Evolutionary conservation across 768 basidiomycete genomes (phyloP), one percentile per base, ranked within the genome.

Genomic region (Tulasnella sp.): DNA sequence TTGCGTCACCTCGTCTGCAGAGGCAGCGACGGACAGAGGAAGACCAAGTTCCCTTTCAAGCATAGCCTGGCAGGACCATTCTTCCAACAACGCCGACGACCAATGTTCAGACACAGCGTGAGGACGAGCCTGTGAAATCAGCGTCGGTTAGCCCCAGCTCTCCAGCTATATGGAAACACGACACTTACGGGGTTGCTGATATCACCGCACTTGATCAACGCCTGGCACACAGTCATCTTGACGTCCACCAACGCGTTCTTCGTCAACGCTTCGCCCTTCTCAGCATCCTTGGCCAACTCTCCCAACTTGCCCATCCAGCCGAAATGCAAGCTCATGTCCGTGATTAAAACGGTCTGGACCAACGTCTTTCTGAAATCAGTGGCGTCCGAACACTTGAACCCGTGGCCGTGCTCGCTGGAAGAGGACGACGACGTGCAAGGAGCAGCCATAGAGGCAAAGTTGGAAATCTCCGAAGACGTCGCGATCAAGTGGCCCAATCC

Each of bases 201-300:
- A 84, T 99, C 97, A 22, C 97, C 96, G 81, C 96, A 97, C 83
- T 99, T 99, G 82, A 99, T 90, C 72, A 99, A 84, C 3, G 93
- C 92, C 80, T 98, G 95, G 81, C 94, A 97, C 31, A 95, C 83
- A 73, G 97, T 83, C 34, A 92, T 85, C 70, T 67, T 40, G 29
- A 40, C 69, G 22, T 76, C 74, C n/a, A 79, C 79, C 49, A 71
- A 68, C 5, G 74, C 74, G 58, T 64, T 64, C n/a, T 71, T 42
- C 37, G 36, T 54, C 40, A 77, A 64, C 12, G 75, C 72, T 6
- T 64, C 70, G 52, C 76, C 78, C 25, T 78, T 77, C 49, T 91
- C 82, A 34, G 90, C 80, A 8, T 81, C 81, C 78, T 85, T 82
- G 14, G 80, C 82, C 71, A 86, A 78, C 39, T 83, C 81, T 39